A percentile compares a stretch with the other conserved stretches of the same genome.
These are phyloP conservation scores for Candida endomychidarum DNA, from an alignment of 805 yeast genomes.

Conservation along the genomic window DNA sequence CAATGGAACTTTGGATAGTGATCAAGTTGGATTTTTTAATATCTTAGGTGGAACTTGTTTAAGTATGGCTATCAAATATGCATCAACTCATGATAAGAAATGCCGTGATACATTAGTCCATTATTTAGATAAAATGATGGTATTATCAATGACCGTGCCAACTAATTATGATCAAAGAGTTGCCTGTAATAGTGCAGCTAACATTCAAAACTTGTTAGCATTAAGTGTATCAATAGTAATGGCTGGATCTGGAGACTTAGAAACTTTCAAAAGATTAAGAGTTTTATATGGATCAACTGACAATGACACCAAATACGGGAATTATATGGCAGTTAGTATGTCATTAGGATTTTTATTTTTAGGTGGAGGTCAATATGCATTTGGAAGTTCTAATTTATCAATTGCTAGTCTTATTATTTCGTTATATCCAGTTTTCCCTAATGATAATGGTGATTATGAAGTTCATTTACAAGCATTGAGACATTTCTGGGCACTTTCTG, in stretches of 20 bases:
- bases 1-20: slow-evolving; percentile 42
- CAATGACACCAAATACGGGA: slow-evolving; percentile 56
- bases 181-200: slow-evolving; percentile 52
- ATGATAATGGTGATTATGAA: slow-evolving; percentile 40
- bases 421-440: slow-evolving; percentile 73
- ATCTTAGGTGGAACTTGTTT: slow-evolving; percentile 73
- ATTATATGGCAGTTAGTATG: slow-evolving; percentile 73
- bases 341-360: slow-evolving; percentile 85
- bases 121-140: slow-evolving; percentile 53
- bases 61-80: slow-evolving; percentile 72
- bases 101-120: slow-evolving; percentile 58
- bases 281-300: slow-evolving; percentile 61
- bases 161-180: slow-evolving; percentile 57
- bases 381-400: slow-evolving; percentile 61
- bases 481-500: slow-evolving; percentile 87
- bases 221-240: slow-evolving; percentile 70
- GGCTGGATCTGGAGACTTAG: slow-evolving; percentile 92
- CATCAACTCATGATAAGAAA: slow-evolving; percentile 58
- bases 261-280: slow-evolving; percentile 69
- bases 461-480: slow-evolving; percentile 81
- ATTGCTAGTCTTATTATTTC: slow-evolving; percentile 71
- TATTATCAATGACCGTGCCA: slow-evolving; percentile 41
- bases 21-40: slow-evolving; percentile 60
- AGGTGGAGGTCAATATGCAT: slow-evolving; percentile 91
- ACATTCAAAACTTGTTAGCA: slow-evolving; percentile 57